phyloP scores from a whole-genome alignment of 2,329 filamentous ascomycete species.

The Calonectria honghensis region DNA sequence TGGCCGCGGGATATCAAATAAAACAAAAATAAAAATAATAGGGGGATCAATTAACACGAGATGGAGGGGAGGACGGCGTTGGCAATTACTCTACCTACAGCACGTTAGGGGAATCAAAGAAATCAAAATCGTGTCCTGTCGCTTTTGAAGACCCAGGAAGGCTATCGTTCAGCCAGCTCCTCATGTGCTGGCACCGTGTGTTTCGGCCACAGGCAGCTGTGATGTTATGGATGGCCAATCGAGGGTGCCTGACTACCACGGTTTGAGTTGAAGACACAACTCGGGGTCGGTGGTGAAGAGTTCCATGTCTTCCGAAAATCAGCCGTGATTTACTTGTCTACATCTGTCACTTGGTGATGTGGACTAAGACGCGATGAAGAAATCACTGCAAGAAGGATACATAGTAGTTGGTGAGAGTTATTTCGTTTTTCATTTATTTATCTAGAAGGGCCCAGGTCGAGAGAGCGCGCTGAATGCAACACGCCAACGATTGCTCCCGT shows the following conservation, averaged over 20 bases:
- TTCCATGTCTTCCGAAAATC: conserved; percentile 40
- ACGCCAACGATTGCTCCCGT: conserved; percentile 35
- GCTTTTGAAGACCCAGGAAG: not conserved
- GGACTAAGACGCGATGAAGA: not conserved
- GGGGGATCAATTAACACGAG: not conserved
- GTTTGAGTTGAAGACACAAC: not conserved
- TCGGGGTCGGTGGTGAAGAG: not conserved
- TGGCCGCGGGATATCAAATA: conserved; percentile 50
- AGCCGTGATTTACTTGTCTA: conserved; percentile 9
- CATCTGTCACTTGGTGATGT: not conserved
- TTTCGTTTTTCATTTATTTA: conserved; percentile 46
- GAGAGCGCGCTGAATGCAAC: conserved; percentile 33
- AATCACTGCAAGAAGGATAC: not conserved
- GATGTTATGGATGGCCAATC: not conserved
- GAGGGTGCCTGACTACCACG: not conserved
- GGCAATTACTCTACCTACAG: not conserved
- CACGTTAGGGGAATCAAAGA: not conserved
- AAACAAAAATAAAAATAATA: too few relatives aligned
- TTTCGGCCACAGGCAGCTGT: not conserved
- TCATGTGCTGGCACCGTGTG: not conserved
- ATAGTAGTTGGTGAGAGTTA: conserved; percentile 26
- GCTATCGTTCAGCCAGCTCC: not conserved
- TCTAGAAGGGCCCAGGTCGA: conserved; percentile 39
- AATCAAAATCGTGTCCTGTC: not conserved
- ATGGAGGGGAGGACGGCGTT: not conserved